These are phyloP conservation scores for Tolypocladium pustulatum DNA, from an alignment of 2,329 filamentous ascomycete species.

Conservation along the genomic window DNA sequence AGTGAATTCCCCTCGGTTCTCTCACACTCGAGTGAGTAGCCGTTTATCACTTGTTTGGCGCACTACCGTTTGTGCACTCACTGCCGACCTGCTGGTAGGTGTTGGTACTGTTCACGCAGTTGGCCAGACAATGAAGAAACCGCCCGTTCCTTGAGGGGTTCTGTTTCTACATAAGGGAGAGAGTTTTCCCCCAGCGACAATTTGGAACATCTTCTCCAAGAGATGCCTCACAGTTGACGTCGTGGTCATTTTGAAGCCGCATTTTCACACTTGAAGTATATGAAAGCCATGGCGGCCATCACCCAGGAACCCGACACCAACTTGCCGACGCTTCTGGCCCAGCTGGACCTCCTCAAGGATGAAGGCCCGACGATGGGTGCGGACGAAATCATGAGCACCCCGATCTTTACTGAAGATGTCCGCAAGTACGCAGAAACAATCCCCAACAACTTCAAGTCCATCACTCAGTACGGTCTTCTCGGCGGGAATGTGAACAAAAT, in stretches of 20 bases:
- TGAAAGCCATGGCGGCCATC: not conserved
- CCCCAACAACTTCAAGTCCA: not conserved
- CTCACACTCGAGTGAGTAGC: not conserved
- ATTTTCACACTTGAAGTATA: too few species aligned
- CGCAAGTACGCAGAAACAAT: not conserved
- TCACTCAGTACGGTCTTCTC: constrained; percentile 10
- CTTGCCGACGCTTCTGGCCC: not conserved
- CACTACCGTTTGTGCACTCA: not conserved
- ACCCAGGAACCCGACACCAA: not conserved
- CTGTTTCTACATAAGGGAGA: not conserved
- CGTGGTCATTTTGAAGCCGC: too few species aligned
- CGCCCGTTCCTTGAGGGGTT: not conserved
- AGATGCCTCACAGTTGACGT: too few species aligned
- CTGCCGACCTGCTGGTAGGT: not conserved
- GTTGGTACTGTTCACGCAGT: not conserved
- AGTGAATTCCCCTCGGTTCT: not conserved
- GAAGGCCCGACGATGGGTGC: not conserved
- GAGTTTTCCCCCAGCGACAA: not conserved
- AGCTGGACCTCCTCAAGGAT: constrained; percentile 1
- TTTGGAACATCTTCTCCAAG: too few species aligned
- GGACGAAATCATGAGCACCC: constrained; percentile 6
- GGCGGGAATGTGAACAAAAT: constrained; percentile 5
- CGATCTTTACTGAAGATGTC: constrained; percentile 10
- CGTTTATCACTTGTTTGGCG: not conserved
- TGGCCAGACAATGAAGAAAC: not conserved